Evolutionary conservation across 148 eudicot species (phyloP), one percentile per base, ranked within the genome.

Genomic region (Silene latifolia): DNA sequence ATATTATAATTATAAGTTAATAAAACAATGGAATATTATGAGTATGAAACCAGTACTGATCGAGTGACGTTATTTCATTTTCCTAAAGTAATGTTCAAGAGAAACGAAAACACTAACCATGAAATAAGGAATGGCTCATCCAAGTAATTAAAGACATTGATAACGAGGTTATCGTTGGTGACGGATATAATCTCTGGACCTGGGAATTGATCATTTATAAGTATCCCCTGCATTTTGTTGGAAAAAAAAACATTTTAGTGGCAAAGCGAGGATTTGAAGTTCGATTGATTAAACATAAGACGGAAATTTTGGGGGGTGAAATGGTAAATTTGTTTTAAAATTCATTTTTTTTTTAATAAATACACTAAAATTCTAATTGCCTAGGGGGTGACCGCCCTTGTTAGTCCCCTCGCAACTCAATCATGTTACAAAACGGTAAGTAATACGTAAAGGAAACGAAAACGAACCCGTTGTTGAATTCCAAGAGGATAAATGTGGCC

Each of bases 191-290:
- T 86, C n/a, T 88, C 87, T 56, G 95, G 97, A 27, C 97, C 97
- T 0, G 97, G 97, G 78, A 90, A 92, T 80, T 87, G 88, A 0
- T 88, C 92, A 77, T 92, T 92, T 69, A 92, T 87, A 59, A 90
- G 79, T 64, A 92, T 92, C 19, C 91, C 97, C 97, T 92, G 84
- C 76, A 82, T 70, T 13, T 78, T 39, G 8, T 39, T 39, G 44
- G 4, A 35, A 39, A 39, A 5, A 39, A 39, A 39, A 39, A 39
- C 44, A 39, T 6, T 6, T 39, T 39, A 39, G 56, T 51, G 56
- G 17, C 54, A 13, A 8, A 48, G 7, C 15, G 3, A 51, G 56
- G 56, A 11, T 51, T 51, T 48, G 15, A 48, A 10, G 3, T 48
- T 14, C 0, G 17, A 51, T 2, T 48, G 17, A 4, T 13, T 18